Evolutionary conservation across 495 filamentous ascomycete genomes (phyloP), one percentile per base, ranked within the genome.

Genomic region (Bombardia bombarda): DNA sequence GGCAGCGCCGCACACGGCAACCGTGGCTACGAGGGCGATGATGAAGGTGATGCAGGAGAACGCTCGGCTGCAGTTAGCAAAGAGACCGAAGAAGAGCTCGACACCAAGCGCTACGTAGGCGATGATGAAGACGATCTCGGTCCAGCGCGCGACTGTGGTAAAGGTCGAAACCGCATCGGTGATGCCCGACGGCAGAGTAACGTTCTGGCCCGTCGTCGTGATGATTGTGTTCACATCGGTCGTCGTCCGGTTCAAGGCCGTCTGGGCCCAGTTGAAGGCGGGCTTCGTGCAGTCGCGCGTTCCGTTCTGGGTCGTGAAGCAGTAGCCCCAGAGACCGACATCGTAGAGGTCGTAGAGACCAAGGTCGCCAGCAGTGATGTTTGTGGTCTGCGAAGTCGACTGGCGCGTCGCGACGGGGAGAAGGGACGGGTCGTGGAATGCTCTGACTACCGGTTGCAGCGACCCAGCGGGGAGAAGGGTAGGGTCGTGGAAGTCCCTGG

Each of bases 281-380:
- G 76, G 61, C 63, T 84, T 69, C 26, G 64, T 74, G 67, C 81
- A 80, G 42, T 53, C 67, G 40, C 70, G 65, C 22, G 68, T 61
- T 46, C 68, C 69, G 26, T 67, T 67, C 31, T 68, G 51, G 7
- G 58, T 51, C 4, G 63, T 66, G 33, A 73, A 68, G 71, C 92
- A 97, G 77, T 89, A 96, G 57, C 84, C 83, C 84, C 84, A 94
- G 21, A 98, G 71, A 47, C 76, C 77, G 57, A 95, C 73, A 39
- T 79, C 74, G 75, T 97, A 97, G 55, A 80, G 76, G 61, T 93
- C 81, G 40, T 69, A 73, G 32, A 97, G 69, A 19, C 73, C 69
- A 20, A 81, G 68, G 8, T 80, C 68, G 1, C 58, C 43, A 19
- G 77, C 71, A 9, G 68, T 70, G 46, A 78, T 60, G 54, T 70